Conservation (phyloP, 352 stramenopile genomes). For the Paralagenidium karlingii region DNA sequence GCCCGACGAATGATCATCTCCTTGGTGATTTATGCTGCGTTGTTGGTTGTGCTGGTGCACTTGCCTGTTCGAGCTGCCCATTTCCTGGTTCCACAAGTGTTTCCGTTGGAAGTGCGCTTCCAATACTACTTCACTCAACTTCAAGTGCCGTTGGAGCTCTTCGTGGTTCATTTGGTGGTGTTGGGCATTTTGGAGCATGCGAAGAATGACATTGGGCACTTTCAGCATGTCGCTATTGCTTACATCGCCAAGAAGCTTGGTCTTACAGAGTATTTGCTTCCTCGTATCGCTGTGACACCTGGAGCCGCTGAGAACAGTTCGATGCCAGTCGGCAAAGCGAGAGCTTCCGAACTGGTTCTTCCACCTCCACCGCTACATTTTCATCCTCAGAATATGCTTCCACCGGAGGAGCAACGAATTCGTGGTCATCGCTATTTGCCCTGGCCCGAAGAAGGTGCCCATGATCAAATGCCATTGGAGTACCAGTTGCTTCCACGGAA, state of each 20-base stretch:
- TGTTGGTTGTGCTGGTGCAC: conserved; percentile 83
- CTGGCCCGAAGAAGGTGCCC: conserved; percentile 73
- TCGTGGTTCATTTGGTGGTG: conserved; percentile 92
- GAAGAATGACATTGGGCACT: conserved; percentile 74
- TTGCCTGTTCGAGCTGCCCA: conserved; percentile 62
- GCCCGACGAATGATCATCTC: conserved; percentile 89
- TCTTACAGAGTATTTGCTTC: conserved; percentile 55
- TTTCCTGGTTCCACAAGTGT: conserved; percentile 29
- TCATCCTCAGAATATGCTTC: conserved; percentile 52
- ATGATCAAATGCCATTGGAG: conserved; percentile 49
- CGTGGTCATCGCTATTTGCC: conserved; percentile 65
- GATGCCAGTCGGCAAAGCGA: background rate
- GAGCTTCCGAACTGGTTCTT: conserved; percentile 20
- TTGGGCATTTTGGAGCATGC: conserved; percentile 88
- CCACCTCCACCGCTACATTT: conserved; percentile 68
- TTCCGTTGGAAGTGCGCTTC: conserved; percentile 79
- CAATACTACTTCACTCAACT: conserved; percentile 89
- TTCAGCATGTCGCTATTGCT: conserved; percentile 51
- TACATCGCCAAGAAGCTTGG: conserved; percentile 49
- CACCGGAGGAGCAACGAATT: conserved; percentile 52
- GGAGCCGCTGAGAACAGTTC: conserved; percentile 9
- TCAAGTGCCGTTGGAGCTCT: conserved; percentile 93
- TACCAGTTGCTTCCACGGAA: conserved; percentile 52
- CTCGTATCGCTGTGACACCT: conserved; percentile 19
- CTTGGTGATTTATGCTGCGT: conserved; percentile 81